phyloP scores from a whole-genome alignment of 1,139 yeast genomes.

The Taphrina flavorubra region DNA sequence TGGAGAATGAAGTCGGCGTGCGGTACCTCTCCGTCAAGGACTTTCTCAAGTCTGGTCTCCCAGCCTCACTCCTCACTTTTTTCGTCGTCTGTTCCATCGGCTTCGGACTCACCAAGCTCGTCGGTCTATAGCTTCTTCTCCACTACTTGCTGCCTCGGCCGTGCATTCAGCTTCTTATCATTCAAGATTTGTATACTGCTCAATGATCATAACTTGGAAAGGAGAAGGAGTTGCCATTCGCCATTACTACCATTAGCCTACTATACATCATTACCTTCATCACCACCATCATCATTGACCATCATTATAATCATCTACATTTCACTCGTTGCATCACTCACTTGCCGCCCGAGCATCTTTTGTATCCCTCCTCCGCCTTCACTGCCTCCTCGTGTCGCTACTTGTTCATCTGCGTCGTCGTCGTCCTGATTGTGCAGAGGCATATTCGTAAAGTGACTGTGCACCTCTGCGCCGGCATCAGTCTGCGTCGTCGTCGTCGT shows the following conservation, averaged over 20 bases:
- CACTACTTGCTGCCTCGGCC: neutral
- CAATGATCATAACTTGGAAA: no score
- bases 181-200: no score
- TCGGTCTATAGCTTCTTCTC: constrained; percentile 27
- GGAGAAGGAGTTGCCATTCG: neutral
- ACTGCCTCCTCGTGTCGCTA: neutral
- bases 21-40: constrained; percentile 82
- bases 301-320: neutral
- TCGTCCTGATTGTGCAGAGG: neutral
- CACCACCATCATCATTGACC: neutral
- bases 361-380: neutral
- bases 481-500: neutral
- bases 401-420: neutral
- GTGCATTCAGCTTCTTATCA: no score
- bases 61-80: constrained; percentile 77
- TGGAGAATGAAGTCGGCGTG: constrained; percentile 87
- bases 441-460: no score
- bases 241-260: neutral
- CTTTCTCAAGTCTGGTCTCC: constrained; percentile 86
- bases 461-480: no score
- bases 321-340: neutral
- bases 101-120: constrained; percentile 57
- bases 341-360: neutral
- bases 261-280: neutral
- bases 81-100: constrained; percentile 77